phyloP scores from a whole-genome alignment of 2,329 filamentous ascomycete genomes.

The Thielaviopsis populi region DNA sequence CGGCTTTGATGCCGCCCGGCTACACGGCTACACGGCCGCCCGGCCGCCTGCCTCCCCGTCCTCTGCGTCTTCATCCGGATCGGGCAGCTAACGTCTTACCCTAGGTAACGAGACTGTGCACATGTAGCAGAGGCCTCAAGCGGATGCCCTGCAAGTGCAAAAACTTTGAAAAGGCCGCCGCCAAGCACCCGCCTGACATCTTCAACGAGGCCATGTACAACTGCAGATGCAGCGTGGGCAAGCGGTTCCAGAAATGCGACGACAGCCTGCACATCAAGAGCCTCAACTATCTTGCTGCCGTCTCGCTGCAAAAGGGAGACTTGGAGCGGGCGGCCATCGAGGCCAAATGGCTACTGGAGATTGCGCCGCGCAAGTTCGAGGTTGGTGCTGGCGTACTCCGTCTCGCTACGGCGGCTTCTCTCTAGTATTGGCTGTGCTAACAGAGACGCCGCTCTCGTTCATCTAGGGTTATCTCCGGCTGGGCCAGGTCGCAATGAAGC shows the following conservation, averaged over 20 bases:
- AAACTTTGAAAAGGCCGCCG: conserved; percentile 24
- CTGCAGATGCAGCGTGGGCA: conserved; percentile 26
- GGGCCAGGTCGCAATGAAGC: conserved; percentile 27
- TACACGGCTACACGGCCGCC: too few relatives aligned
- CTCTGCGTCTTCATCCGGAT: too few relatives aligned
- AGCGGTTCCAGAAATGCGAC: conserved; percentile 28
- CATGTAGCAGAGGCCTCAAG: conserved; percentile 24
- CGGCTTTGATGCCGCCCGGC: not conserved
- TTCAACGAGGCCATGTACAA: conserved; percentile 30
- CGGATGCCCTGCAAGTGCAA: conserved; percentile 29
- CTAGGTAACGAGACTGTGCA: conserved; percentile 20
- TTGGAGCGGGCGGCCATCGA: conserved; percentile 27
- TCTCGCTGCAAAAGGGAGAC: conserved; percentile 25
- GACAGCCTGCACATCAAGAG: conserved; percentile 27
- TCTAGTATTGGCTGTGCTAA: too few relatives aligned
- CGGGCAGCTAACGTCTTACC: not conserved
- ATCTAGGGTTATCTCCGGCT: conserved; percentile 29
- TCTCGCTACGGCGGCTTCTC: too few relatives aligned
- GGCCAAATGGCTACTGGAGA: conserved; percentile 30
- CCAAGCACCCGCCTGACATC: conserved; percentile 19
- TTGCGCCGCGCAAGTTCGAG: conserved; percentile 28
- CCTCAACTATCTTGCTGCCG: conserved; percentile 29
- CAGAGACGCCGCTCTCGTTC: too few relatives aligned
- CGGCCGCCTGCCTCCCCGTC: too few relatives aligned
- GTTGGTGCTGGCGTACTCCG: conserved; percentile 24